phyloP scores from a whole-genome alignment of 129 eudicot genomes.

The Ambrosia trifida region DNA sequence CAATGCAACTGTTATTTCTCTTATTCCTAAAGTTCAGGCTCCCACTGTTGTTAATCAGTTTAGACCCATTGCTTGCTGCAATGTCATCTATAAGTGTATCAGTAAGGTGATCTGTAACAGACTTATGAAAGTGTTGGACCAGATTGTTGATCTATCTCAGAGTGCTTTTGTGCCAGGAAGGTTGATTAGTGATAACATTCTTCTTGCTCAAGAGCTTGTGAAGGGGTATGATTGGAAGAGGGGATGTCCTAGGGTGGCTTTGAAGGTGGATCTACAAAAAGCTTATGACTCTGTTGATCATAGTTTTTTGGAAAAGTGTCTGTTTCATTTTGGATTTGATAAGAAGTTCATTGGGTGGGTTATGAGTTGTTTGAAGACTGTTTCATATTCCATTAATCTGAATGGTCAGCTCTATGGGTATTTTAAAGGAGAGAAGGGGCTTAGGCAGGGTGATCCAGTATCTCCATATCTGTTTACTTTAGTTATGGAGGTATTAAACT shows the following conservation, averaged over 20 bases:
- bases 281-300: too few relatives aligned
- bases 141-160: too few relatives aligned
- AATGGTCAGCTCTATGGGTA: too few relatives aligned
- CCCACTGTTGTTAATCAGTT: neutral
- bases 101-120: neutral
- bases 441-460: too few relatives aligned
- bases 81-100: neutral
- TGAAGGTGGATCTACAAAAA: neutral
- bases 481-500: too few relatives aligned
- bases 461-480: too few relatives aligned
- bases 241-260: neutral
- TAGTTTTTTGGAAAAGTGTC: neutral
- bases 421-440: too few relatives aligned
- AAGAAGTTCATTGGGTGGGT: too few relatives aligned
- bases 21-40: neutral
- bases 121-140: neutral
- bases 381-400: too few relatives aligned
- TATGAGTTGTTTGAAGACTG: too few relatives aligned
- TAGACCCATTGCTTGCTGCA: neutral
- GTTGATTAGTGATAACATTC: neutral
- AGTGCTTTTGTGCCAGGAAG: neutral
- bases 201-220: neutral
- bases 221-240: neutral
- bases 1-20: neutral
- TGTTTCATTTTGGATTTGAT: too few relatives aligned